phyloP scores from a whole-genome alignment of 1,284 basidiomycete species.

The Afroboletus lepidellus region DNA sequence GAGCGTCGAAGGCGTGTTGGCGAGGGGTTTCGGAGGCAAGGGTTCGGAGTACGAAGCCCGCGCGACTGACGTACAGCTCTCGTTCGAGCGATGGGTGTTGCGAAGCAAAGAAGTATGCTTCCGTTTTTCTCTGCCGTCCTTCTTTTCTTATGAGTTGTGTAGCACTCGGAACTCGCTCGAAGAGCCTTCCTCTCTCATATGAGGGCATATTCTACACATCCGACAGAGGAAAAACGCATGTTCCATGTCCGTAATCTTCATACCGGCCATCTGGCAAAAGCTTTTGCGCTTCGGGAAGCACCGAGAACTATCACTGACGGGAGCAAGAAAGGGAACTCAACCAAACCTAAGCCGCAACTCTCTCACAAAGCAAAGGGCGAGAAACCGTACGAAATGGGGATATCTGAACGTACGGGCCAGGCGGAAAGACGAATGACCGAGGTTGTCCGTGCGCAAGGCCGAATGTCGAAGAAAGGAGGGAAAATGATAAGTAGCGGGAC shows the following conservation, averaged over 20 bases:
- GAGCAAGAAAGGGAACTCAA: constrained; percentile 24
- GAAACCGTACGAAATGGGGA: constrained; percentile 43
- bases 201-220: constrained; percentile 97
- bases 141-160: not conserved
- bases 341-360: constrained; percentile 31
- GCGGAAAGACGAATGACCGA: constrained; percentile 85
- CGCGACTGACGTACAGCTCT: constrained; percentile 94
- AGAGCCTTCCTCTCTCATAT: constrained; percentile 91
- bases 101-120: constrained; percentile 63
- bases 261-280: constrained; percentile 94
- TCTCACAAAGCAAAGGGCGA: constrained; percentile 1
- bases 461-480: constrained; percentile 77
- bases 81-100: constrained; percentile 94
- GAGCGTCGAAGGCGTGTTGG: constrained; percentile 69
- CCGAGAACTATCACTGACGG: constrained; percentile 64
- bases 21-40: constrained; percentile 83
- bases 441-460: constrained; percentile 83
- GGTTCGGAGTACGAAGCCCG: constrained; percentile 81
- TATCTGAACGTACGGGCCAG: constrained; percentile 29
- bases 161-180: constrained; percentile 80
- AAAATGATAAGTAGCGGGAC: constrained; percentile 72
- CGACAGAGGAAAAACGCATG: constrained; percentile 90
- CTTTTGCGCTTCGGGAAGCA: constrained; percentile 93
- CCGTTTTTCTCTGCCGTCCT: not conserved
- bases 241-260: constrained; percentile 95